phyloP scores from a whole-genome alignment of 2,329 filamentous ascomycete genomes.

The Pseudogymnoascus sp. region DNA sequence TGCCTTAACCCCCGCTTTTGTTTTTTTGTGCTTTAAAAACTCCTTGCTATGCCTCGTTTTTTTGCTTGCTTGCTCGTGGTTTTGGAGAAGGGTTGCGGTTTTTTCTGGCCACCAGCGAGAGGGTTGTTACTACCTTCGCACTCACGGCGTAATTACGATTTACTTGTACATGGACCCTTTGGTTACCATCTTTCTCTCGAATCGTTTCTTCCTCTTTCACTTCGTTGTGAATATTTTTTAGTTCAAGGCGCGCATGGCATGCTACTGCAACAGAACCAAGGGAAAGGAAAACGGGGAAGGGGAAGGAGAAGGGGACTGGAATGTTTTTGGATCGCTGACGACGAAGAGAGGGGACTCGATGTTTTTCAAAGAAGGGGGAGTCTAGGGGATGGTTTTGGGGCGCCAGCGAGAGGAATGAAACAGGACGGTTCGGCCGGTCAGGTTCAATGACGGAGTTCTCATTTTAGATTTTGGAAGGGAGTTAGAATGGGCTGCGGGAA shows the following conservation, averaged over 20 bases:
- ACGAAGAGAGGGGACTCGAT: not conserved
- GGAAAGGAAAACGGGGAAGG: no score
- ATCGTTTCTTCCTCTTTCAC: not conserved
- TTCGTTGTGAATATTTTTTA: not conserved
- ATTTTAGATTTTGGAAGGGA: not conserved
- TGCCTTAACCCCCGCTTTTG: not conserved
- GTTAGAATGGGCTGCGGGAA: not conserved
- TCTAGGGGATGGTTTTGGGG: not conserved
- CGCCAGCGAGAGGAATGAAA: not conserved
- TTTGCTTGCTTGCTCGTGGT: not conserved
- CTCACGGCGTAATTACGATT: not conserved
- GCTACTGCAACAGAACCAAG: no score
- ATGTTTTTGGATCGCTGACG: slow-evolving; percentile 3
- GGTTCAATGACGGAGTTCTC: slow-evolving; percentile 6
- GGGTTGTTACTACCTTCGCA: not conserved
- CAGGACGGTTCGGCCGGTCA: not conserved
- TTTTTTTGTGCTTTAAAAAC: not conserved
- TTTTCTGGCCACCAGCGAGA: not conserved
- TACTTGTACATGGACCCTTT: not conserved
- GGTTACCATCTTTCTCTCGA: not conserved
- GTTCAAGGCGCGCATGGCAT: not conserved
- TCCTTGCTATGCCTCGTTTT: not conserved
- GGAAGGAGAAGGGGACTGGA: not conserved
- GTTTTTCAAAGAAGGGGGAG: not conserved
- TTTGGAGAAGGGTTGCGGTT: not conserved